Base-by-base conservation (phyloP, 495 filamentous ascomycete species). In the Podospora conica region DNA sequence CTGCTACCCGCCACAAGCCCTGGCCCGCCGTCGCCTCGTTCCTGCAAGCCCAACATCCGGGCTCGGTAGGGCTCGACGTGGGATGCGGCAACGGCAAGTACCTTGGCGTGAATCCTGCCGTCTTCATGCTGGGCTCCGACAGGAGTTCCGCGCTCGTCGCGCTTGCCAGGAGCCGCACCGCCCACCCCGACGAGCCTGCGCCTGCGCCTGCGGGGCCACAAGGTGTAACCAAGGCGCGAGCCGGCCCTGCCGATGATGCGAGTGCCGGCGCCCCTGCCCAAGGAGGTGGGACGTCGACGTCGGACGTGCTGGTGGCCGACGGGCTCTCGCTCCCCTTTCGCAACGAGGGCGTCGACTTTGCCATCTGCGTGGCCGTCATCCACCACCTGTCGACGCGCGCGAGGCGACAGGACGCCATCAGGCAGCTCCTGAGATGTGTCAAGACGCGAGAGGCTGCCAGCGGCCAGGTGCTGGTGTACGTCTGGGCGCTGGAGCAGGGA, bases 31-130 rank as follows among this genome's bases (percentile, higher is more conserved):
- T 97, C 58, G 88, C 92, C 70, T 77, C 78, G 54, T 98, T 97
- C 75, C 85, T 98, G 53, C 77, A 77, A 53, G 77, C 80, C n/a
- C 80, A 90, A 29, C 75, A 81, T 6, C 80, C 85, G 25, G 94
- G 93, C 18, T 83, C 91, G n/a, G 78, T 98, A 33, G 95, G 95
- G 9, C 80, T 97, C 23, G 95, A 98, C 76, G 84, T 97, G 61
- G 91, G 91, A 57, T 98, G 95, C 78, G 95, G 95, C 61, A 98
- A 98, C 80, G 95, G 95, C 68, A 98, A 98, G 80, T 96, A 98
- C 73, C 79, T 98, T 57, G 77, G 83, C 53, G 90, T 96, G 48
- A 96, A 95, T 76, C 83, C 78, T 21, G 81, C 87, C 69, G 78
- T 97, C 27, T 92, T 89, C 77, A 92, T 97, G 66, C 71, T 98